phyloP scores from a whole-genome alignment of 495 filamentous ascomycete species.

The Neurospora sp. region DNA sequence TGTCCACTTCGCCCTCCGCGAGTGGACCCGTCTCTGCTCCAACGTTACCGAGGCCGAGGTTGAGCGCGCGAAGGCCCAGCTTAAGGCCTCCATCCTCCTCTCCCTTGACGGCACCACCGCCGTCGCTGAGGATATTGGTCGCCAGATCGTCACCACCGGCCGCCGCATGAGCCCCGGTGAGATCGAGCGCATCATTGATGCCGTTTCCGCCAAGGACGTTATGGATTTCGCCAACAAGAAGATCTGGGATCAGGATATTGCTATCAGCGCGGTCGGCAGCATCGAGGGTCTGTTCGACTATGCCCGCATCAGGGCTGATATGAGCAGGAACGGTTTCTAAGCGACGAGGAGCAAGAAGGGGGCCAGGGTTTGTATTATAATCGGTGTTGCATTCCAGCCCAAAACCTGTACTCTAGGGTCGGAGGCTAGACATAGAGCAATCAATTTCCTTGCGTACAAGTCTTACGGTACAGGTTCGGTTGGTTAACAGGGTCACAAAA shows the following conservation, averaged over 20 bases:
- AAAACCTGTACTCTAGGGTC: constrained; percentile 26
- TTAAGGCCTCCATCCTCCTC: constrained; percentile 95
- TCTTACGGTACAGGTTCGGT: not conserved
- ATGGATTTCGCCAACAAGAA: constrained; percentile 85
- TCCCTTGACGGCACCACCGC: constrained; percentile 95
- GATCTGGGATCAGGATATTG: constrained; percentile 95
- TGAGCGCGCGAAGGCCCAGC: constrained; percentile 97
- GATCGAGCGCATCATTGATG: constrained; percentile 81
- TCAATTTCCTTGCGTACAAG: constrained; percentile 7
- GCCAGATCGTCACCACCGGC: constrained; percentile 95
- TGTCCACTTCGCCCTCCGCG: constrained; percentile 93
- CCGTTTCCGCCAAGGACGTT: constrained; percentile 91
- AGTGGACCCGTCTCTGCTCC: constrained; percentile 89
- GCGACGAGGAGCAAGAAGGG: not conserved
- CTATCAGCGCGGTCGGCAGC: constrained; percentile 81
- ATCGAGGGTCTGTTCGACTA: constrained; percentile 92
- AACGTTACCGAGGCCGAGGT: constrained; percentile 82
- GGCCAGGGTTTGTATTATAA: constrained; percentile 28
- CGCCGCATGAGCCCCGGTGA: constrained; percentile 83
- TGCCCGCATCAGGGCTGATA: constrained; percentile 76
- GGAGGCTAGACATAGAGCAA: constrained; percentile 29
- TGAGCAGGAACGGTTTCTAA: constrained; percentile 61
- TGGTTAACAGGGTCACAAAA: not conserved
- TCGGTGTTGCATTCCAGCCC: constrained; percentile 20
- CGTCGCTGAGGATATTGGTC: constrained; percentile 95